phyloP scores from a whole-genome alignment of 192 early-diverging fungal species.

The Cetraspora pellucida region DNA sequence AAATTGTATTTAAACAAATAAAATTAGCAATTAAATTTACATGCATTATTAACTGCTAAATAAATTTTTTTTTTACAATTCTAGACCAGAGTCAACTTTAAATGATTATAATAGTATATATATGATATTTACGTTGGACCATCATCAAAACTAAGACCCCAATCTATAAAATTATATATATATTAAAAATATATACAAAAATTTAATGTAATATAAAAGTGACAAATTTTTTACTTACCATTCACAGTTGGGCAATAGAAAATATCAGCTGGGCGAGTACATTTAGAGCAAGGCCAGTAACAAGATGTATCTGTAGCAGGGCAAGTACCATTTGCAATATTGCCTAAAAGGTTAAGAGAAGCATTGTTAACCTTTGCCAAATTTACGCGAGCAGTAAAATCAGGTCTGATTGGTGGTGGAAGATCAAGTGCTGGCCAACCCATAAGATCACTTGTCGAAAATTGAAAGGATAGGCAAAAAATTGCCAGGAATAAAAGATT shows the following conservation, averaged over 20 bases:
- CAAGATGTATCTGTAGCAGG: not conserved
- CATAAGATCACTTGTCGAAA: not conserved
- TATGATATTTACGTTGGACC: slow-evolving; percentile 30
- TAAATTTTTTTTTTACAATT: not conserved
- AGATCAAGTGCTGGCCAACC: slow-evolving; percentile 41
- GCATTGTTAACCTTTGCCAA: slow-evolving; percentile 31
- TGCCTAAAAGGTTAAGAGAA: not conserved
- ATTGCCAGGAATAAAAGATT: no score
- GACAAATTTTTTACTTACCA: not conserved
- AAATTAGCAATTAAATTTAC: no score
- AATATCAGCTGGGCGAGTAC: slow-evolving; percentile 37
- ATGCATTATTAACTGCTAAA: no score
- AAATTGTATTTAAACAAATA: no score
- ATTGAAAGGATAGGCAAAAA: not conserved
- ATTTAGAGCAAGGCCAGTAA: slow-evolving; percentile 41
- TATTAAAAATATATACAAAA: not conserved
- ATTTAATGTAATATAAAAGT: not conserved
- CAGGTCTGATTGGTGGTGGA: slow-evolving; percentile 37
- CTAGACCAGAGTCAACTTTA: no score
- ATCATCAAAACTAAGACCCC: slow-evolving; percentile 30
- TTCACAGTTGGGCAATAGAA: slow-evolving; percentile 36
- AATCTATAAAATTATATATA: not conserved
- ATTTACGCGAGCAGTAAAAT: slow-evolving; percentile 42
- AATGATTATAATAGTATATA: no score
- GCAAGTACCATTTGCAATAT: not conserved